These are phyloP conservation scores for Salvia hispanica DNA, from an alignment of 257 asterid genomes.

Conservation along the genomic window DNA sequence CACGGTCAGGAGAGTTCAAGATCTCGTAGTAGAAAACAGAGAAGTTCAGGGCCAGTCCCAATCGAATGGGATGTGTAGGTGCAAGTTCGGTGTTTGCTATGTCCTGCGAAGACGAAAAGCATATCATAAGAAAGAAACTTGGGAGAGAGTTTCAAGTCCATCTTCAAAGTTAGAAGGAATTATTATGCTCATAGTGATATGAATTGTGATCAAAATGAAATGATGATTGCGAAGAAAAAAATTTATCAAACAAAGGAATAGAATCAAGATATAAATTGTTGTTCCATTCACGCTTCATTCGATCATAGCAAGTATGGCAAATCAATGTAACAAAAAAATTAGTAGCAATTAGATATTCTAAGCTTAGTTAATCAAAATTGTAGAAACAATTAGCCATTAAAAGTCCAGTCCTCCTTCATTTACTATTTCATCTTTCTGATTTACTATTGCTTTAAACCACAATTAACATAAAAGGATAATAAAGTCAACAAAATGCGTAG, in stretches of 20 bases:
- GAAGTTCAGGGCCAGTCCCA: conserved; percentile 56
- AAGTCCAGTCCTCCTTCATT: neutral
- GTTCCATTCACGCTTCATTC: no score
- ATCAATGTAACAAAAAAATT: neutral
- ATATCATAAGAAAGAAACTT: conserved; percentile 5
- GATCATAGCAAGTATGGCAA: no score
- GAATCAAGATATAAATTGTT: no score
- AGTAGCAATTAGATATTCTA: neutral
- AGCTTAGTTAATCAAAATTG: neutral
- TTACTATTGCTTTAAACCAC: neutral
- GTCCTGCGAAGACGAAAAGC: conserved; percentile 36
- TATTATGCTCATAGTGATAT: no score
- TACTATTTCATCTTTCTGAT: neutral
- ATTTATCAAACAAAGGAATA: no score
- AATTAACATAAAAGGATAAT: neutral
- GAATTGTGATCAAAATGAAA: no score
- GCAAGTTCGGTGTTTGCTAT: conserved; percentile 56
- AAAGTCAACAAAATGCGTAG: conserved; percentile 8
- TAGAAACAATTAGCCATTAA: neutral
- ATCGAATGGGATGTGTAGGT: conserved; percentile 59
- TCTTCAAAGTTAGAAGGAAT: no score
- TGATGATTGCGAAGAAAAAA: no score
- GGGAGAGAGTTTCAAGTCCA: no score
- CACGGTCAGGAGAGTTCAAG: conserved; percentile 63
- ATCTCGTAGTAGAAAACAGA: conserved; percentile 60